Percentiles rank a stretch among this genome's conserved stretches.
Conservation (phyloP, 495 filamentous ascomycete genomes). For the Hypoxylon lenormandii region DNA sequence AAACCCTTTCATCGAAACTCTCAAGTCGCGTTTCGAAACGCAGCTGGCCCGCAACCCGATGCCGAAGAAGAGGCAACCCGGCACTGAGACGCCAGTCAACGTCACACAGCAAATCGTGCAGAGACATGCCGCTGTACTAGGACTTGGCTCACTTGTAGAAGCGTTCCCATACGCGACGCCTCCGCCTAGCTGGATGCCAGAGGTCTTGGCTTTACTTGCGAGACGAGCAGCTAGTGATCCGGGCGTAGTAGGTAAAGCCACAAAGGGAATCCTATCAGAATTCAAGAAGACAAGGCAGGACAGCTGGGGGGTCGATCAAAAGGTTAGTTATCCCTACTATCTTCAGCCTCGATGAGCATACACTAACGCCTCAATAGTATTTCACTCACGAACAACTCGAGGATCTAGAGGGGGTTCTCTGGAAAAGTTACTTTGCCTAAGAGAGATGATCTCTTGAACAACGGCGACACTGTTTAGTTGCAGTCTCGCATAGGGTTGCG, state of each 20-base stretch:
- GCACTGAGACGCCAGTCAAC: slow-evolving; percentile 82
- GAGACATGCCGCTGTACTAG: slow-evolving; percentile 91
- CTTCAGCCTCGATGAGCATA: background rate
- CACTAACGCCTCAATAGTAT: slow-evolving; percentile 69
- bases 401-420: slow-evolving; percentile 94
- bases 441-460: background rate
- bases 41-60: slow-evolving; percentile 82
- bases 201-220: slow-evolving; percentile 87
- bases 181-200: slow-evolving; percentile 92
- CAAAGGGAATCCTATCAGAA: slow-evolving; percentile 94
- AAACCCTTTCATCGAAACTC: slow-evolving; percentile 74
- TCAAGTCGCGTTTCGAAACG: slow-evolving; percentile 83
- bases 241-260: slow-evolving; percentile 93
- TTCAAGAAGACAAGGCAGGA: slow-evolving; percentile 99
- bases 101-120: slow-evolving; percentile 80
- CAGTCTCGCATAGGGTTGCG: background rate
- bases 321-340: slow-evolving; percentile 67
- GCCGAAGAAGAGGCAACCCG: slow-evolving; percentile 75
- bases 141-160: slow-evolving; percentile 88
- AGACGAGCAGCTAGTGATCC: slow-evolving; percentile 86
- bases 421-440: slow-evolving; percentile 99
- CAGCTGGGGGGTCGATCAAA: slow-evolving; percentile 97
- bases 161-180: slow-evolving; percentile 98
- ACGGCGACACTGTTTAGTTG: background rate
- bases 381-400: slow-evolving; percentile 93